A percentile compares a stretch with the other conserved stretches of the same genome.
Conservation (phyloP, 441 rosid genomes). For the Populus hybrid region DNA sequence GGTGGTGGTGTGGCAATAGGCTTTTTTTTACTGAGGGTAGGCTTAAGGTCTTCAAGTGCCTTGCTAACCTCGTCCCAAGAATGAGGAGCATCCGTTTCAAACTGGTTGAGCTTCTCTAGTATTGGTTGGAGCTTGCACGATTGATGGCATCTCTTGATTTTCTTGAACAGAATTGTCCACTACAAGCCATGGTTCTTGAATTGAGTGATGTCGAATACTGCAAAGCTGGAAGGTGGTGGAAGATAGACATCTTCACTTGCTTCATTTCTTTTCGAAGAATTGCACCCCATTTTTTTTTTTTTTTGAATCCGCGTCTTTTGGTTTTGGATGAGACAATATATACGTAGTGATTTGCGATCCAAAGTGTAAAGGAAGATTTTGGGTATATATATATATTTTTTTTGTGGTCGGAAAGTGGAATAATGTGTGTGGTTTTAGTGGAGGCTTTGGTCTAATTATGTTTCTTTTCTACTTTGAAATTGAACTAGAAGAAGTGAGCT, state of each 20-base stretch:
- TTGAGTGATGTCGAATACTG: conserved; percentile 71
- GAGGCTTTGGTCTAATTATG: neutral
- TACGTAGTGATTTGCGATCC: neutral
- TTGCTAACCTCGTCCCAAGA: conserved; percentile 95
- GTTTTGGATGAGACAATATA: neutral
- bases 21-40: conserved; percentile 18
- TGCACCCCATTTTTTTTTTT: conserved; percentile 59
- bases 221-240: conserved; percentile 72
- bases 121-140: conserved; percentile 36
- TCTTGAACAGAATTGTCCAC: conserved; percentile 17
- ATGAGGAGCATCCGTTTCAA: conserved; percentile 60
- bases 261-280: conserved; percentile 57
- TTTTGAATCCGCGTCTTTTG: neutral
- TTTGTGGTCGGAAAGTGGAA: neutral
- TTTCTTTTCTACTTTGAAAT: neutral
- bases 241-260: conserved; percentile 59
- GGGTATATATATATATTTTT: too few species aligned
- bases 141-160: conserved; percentile 25
- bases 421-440: neutral
- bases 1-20: conserved; percentile 2
- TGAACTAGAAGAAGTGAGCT: neutral
- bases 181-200: conserved; percentile 80
- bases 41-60: conserved; percentile 64
- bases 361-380: neutral
- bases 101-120: conserved; percentile 51